phyloP scores from a whole-genome alignment of 768 basidiomycete genomes.

The Lentinula aciculospora region DNA sequence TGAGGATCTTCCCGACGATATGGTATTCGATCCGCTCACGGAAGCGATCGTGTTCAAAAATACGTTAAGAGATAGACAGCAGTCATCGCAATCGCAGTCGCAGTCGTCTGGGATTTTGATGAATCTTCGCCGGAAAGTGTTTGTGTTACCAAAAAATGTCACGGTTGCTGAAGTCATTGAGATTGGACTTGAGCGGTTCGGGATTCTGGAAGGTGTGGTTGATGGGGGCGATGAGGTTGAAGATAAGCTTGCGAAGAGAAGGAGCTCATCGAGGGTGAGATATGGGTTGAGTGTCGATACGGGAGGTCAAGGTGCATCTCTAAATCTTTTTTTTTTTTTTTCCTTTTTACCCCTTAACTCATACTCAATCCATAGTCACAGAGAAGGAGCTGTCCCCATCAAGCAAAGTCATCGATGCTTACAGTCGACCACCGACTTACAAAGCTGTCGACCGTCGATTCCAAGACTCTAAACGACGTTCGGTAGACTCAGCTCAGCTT shows the following conservation, averaged over 20 bases:
- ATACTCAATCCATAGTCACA: constrained; percentile 24
- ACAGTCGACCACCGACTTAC: constrained; percentile 66
- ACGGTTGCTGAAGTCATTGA: constrained; percentile 98
- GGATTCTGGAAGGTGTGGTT: constrained; percentile 95
- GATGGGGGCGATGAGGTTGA: constrained; percentile 95
- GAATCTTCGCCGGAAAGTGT: constrained; percentile 69
- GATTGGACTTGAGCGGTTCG: constrained; percentile 86
- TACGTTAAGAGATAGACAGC: constrained; percentile 53
- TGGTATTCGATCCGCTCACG: constrained; percentile 88
- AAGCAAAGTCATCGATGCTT: constrained; percentile 82
- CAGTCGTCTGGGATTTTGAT: constrained; percentile 52
- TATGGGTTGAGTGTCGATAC: constrained; percentile 67
- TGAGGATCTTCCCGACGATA: constrained; percentile 88
- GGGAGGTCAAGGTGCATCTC: constrained; percentile 57
- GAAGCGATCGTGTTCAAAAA: constrained; percentile 91
- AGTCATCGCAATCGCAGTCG: constrained; percentile 30
- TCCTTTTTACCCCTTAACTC: constrained; percentile 4
- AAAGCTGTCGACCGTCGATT: constrained; percentile 56
- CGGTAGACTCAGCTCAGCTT: constrained; percentile 72
- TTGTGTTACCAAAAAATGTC: constrained; percentile 90
- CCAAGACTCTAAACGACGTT: constrained; percentile 72
- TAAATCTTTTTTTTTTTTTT: constrained; percentile 1
- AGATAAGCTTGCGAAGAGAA: constrained; percentile 80
- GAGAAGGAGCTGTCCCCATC: constrained; percentile 78
- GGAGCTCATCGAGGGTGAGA: constrained; percentile 72